These are phyloP conservation scores for Candida neerlandica DNA, from an alignment of 1,139 yeast genomes.

Conservation along the genomic window DNA sequence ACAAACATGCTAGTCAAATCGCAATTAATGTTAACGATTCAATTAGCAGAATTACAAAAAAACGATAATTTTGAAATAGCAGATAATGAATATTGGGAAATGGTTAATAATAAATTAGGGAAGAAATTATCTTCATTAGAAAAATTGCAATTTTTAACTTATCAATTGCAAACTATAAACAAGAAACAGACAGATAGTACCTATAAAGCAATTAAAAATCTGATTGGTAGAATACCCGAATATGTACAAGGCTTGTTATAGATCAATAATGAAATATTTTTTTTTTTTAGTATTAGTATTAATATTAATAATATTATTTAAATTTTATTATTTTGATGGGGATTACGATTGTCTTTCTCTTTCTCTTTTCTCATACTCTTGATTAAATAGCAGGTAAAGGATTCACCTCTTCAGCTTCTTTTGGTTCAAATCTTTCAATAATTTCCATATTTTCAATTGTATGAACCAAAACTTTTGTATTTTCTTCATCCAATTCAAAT, in stretches of 20 bases:
- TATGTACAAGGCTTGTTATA: slow-evolving; percentile 11
- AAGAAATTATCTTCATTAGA: slow-evolving; percentile 24
- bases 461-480: slow-evolving; percentile 65
- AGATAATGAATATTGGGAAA: slow-evolving; percentile 26
- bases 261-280: neutral
- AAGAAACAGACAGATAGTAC: slow-evolving; percentile 14
- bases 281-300: no score
- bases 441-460: slow-evolving; percentile 78
- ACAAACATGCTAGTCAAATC: slow-evolving; percentile 28
- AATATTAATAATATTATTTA: no score
- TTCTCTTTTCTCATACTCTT: neutral
- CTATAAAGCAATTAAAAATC: slow-evolving; percentile 19
- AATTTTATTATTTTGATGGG: no score
- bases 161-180: slow-evolving; percentile 21
- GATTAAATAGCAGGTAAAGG: slow-evolving; percentile 37
- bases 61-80: slow-evolving; percentile 7
- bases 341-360: neutral
- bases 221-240: slow-evolving; percentile 14
- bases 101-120: slow-evolving; percentile 23
- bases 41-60: slow-evolving; percentile 18
- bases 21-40: slow-evolving; percentile 29
- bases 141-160: slow-evolving; percentile 27
- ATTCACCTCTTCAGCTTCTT: slow-evolving; percentile 22
- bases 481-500: slow-evolving; percentile 65
- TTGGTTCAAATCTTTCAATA: slow-evolving; percentile 46